phyloP scores from a whole-genome alignment of 225 moss, liverwort and hornwort species.

The Takakia lepidozioides region DNA sequence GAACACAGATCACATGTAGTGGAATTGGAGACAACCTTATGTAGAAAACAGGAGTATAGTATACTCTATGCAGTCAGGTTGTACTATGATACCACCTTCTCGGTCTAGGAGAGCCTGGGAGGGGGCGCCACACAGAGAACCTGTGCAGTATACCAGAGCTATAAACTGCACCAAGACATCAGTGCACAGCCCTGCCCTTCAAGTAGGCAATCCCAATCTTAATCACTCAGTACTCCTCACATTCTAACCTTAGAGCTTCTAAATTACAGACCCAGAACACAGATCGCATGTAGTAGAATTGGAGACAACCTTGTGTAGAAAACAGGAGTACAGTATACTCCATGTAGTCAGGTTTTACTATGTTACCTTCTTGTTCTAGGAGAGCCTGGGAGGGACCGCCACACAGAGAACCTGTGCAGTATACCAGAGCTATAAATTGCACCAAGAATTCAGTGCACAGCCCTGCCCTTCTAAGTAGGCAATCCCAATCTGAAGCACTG shows the following conservation, averaged over 20 bases:
- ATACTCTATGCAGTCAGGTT: not conserved
- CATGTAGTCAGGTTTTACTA: conserved; percentile 3
- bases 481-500: not conserved
- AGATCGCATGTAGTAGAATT: not conserved
- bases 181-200: conserved; percentile 1
- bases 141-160: conserved; percentile 3
- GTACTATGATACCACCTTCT: conserved; percentile 8
- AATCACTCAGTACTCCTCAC: not conserved
- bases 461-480: not conserved
- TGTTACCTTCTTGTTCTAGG: conserved; percentile 1
- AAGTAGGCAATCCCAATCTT: not conserved
- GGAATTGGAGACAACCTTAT: not conserved
- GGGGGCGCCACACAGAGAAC: conserved; percentile 6
- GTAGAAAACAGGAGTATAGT: not conserved
- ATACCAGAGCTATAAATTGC: conserved; percentile 6
- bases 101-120: conserved; percentile 3
- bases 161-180: conserved; percentile 1
- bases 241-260: no score
- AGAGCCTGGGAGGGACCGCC: conserved; percentile 4
- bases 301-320: not conserved
- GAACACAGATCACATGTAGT: not conserved
- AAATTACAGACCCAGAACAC: not conserved
- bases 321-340: not conserved
- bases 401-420: conserved; percentile 2
- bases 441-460: not conserved